These are phyloP conservation scores for Bipolaris bicolor DNA, from an alignment of 2,329 filamentous ascomycete genomes.

Conservation along the genomic window DNA sequence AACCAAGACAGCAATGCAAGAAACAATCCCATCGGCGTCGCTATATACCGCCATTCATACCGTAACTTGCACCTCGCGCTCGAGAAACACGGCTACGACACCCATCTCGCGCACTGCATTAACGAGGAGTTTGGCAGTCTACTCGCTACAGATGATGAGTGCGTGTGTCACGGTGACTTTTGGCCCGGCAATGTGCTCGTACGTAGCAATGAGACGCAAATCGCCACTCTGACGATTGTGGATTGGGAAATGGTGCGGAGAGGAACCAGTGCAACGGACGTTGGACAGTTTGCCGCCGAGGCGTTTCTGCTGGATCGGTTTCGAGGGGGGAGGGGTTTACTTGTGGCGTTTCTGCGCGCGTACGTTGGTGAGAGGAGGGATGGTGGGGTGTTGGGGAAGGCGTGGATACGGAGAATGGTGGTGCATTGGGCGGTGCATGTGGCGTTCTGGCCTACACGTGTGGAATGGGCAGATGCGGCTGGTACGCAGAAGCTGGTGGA, in stretches of 20 bases:
- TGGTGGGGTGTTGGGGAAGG: conserved; percentile 12
- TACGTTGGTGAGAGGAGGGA: conserved; percentile 24
- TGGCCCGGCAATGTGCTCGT: conserved; percentile 50
- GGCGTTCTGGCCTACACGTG: conserved; percentile 43
- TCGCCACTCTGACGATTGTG: conserved; percentile 36
- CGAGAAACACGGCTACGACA: conserved; percentile 29
- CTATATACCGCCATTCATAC: conserved; percentile 42
- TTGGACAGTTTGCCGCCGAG: conserved; percentile 48
- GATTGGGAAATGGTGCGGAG: conserved; percentile 48
- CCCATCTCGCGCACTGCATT: conserved; percentile 30
- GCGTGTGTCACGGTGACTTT: conserved; percentile 49
- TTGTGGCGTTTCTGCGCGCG: conserved; percentile 34
- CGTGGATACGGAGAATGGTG: conserved; percentile 35
- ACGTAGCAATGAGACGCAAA: background rate
- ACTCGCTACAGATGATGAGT: conserved; percentile 39
- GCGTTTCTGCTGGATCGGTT: conserved; percentile 47
- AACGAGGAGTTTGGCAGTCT: conserved; percentile 37
- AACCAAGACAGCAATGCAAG: background rate
- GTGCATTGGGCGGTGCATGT: conserved; percentile 48
- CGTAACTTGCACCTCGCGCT: conserved; percentile 32
- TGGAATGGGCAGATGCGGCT: conserved; percentile 36
- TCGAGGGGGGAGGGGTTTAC: conserved; percentile 37
- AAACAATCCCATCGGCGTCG: conserved; percentile 39
- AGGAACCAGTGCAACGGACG: conserved; percentile 46
- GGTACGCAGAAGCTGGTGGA: conserved; percentile 36